phyloP scores from a whole-genome alignment of 1,284 basidiomycete species.

The Cystobasidium slooffiae region DNA sequence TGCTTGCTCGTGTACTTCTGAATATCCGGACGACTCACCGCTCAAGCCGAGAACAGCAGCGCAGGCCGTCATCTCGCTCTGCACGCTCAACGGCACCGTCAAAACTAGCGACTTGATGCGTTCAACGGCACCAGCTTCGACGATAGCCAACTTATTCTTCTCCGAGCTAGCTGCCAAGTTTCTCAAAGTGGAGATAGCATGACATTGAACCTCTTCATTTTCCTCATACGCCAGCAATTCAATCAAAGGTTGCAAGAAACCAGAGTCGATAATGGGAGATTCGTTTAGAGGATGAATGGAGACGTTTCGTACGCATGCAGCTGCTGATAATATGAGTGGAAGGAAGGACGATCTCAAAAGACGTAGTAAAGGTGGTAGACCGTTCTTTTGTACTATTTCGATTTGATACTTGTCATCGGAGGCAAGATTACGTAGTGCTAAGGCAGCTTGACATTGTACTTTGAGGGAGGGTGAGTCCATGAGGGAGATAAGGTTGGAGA shows the following conservation, averaged over 20 bases:
- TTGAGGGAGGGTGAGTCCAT: constrained; percentile 99
- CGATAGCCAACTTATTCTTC: constrained; percentile 98
- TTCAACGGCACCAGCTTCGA: constrained; percentile 97
- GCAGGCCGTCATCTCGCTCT: constrained; percentile 99
- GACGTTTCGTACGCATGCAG: constrained; percentile 98
- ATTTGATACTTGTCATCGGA: constrained; percentile 99
- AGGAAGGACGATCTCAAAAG: constrained; percentile 96
- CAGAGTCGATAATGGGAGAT: constrained; percentile 98
- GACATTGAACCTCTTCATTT: constrained; percentile 99
- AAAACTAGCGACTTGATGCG: constrained; percentile 96
- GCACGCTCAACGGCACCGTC: constrained; percentile 92
- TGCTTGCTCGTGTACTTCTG: not conserved
- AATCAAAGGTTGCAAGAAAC: constrained; percentile 94
- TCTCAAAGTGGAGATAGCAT: constrained; percentile 97
- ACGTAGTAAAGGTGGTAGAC: constrained; percentile 87
- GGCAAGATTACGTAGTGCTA: constrained; percentile 94
- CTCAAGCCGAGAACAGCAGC: constrained; percentile 91
- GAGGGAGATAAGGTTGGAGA: constrained; percentile 88
- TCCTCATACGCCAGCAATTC: constrained; percentile 95
- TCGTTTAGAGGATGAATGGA: constrained; percentile 99
- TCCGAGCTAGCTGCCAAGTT: constrained; percentile 97
- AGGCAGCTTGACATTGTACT: constrained; percentile 97
- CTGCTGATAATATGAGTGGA: constrained; percentile 97
- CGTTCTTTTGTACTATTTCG: constrained; percentile 96
- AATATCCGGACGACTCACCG: constrained; percentile 63